Base-by-base conservation (phyloP, 2,329 filamentous ascomycete species). In the Aspergillus puulaauensis region DNA sequence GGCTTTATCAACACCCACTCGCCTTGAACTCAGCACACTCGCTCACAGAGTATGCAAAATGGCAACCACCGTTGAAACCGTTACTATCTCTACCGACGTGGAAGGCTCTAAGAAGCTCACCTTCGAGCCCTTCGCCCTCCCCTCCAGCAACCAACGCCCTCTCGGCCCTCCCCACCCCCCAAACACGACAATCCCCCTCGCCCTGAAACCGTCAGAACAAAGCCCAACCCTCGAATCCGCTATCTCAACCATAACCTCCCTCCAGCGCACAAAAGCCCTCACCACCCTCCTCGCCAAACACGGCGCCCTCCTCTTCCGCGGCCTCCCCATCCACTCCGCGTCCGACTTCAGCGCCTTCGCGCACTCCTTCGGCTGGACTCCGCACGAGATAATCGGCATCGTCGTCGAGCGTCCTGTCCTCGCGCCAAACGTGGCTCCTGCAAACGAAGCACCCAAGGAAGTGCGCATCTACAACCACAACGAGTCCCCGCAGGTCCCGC, bases 331-430 rank as follows among this genome's bases (percentile, higher is more conserved):
- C 50, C 68, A 74, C 41, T 64, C 57, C 54, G 79, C 79, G 2
- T 59, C 75, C 4, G 79, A 80, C 27, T 82, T 82, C 62, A 79
- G 76, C 67, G 73, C 67, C 58, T 82, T 82, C 61, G 77, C 78
- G 0, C 79, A 82, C 56, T 77, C 79, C 0, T 82, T 82, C 61
- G 78, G 78, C 0, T 79, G 74, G 59, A 68, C 62, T 1, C 78
- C 79, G 1, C 80, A 82, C 52, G 80, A 82, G 60, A 80, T 80
- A 55, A 82, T 82, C 49, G 80, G 80, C 0, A 81, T 81, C 45
- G 78, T 81, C 0, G 78, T 82, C 6, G 69, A 80, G 47, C 66
- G 80, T 43, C 79, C 79, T 0, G 41, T 75, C 3, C 70, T 79
- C 3, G 77, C 77, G 3, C 74, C 74, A 5, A 79, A 79, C 55